A percentile compares a stretch with the other conserved stretches of the same genome.
Conservation (phyloP, 495 filamentous ascomycete species). For the Penicillium ucsense region DNA sequence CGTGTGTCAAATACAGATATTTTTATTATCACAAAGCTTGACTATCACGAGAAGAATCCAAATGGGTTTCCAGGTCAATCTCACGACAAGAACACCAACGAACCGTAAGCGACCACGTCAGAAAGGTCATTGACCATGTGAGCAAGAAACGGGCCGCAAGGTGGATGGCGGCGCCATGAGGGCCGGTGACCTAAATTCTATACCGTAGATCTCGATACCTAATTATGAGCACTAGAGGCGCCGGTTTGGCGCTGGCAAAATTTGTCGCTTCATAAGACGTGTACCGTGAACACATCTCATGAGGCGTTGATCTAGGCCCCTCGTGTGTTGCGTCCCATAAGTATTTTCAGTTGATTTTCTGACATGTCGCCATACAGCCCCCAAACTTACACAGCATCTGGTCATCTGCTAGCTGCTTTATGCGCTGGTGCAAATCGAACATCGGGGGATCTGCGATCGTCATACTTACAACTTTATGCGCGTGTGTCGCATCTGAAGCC, state of each 20-base stretch:
- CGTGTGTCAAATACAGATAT: background rate
- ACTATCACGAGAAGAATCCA: slow-evolving; percentile 7
- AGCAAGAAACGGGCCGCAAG: slow-evolving; percentile 2
- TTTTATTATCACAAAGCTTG: background rate
- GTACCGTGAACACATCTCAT: too few relatives aligned
- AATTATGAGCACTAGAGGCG: too few relatives aligned
- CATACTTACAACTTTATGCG: too few relatives aligned
- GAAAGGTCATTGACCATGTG: slow-evolving; percentile 13
- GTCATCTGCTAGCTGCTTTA: slow-evolving; percentile 16
- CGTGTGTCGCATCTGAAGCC: too few relatives aligned
- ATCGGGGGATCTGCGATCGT: too few relatives aligned
- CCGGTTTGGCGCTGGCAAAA: too few relatives aligned
- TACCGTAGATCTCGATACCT: too few relatives aligned
- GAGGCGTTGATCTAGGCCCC: too few relatives aligned
- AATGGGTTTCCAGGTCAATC: background rate
- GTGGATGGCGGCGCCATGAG: slow-evolving; percentile 4
- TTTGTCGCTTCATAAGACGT: too few relatives aligned
- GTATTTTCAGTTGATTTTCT: too few relatives aligned
- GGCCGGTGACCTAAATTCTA: slow-evolving; percentile 10
- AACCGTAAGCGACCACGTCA: slow-evolving; percentile 19
- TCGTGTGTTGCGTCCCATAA: too few relatives aligned
- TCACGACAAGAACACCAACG: slow-evolving; percentile 1
- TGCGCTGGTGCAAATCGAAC: slow-evolving; percentile 1
- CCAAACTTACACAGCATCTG: slow-evolving; percentile 10
- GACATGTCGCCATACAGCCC: slow-evolving; percentile 3